Evolutionary conservation across 2,329 filamentous ascomycete genomes (phyloP).

Genomic region (Alternaria longipes): DNA sequence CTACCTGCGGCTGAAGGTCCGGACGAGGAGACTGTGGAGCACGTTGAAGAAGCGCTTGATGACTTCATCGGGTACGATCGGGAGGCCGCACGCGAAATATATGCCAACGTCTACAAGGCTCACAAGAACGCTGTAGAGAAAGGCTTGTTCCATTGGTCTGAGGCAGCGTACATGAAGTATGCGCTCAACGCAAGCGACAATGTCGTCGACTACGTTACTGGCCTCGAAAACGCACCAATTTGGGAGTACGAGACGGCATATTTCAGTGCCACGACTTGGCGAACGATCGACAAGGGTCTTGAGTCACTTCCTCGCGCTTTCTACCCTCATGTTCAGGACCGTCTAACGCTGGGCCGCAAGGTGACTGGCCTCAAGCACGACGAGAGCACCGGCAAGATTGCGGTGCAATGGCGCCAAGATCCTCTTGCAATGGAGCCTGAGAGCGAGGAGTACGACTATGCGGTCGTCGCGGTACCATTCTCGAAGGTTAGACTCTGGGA

Average conservation of each 20-base stretch:
- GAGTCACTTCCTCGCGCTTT: slow-evolving; percentile 70
- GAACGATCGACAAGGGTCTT: slow-evolving; percentile 70
- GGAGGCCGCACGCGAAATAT: slow-evolving; percentile 52
- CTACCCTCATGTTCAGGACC: slow-evolving; percentile 66
- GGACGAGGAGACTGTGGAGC: slow-evolving; percentile 30
- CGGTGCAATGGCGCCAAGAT: slow-evolving; percentile 65
- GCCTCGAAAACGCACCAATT: slow-evolving; percentile 57
- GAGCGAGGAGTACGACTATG: slow-evolving; percentile 69
- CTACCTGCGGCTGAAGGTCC: slow-evolving; percentile 25
- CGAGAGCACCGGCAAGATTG: slow-evolving; percentile 61
- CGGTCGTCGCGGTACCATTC: slow-evolving; percentile 72
- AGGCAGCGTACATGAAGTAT: slow-evolving; percentile 70
- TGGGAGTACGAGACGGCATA: slow-evolving; percentile 63
- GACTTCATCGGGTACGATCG: slow-evolving; percentile 32
- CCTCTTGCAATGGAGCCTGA: slow-evolving; percentile 55
- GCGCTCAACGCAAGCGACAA: slow-evolving; percentile 66
- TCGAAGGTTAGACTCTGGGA: slow-evolving; percentile 70
- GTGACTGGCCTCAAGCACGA: slow-evolving; percentile 67
- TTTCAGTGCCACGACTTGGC: slow-evolving; percentile 67
- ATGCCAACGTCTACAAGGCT: slow-evolving; percentile 60
- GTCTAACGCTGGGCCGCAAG: slow-evolving; percentile 65
- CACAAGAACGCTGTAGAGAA: slow-evolving; percentile 64
- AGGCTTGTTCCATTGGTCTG: slow-evolving; percentile 71
- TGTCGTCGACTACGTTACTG: slow-evolving; percentile 56
- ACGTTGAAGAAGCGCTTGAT: slow-evolving; percentile 31